These are phyloP conservation scores for Ceratocystiopsis minuta DNA, from an alignment of 2,329 filamentous ascomycete species.

Conservation along the genomic window DNA sequence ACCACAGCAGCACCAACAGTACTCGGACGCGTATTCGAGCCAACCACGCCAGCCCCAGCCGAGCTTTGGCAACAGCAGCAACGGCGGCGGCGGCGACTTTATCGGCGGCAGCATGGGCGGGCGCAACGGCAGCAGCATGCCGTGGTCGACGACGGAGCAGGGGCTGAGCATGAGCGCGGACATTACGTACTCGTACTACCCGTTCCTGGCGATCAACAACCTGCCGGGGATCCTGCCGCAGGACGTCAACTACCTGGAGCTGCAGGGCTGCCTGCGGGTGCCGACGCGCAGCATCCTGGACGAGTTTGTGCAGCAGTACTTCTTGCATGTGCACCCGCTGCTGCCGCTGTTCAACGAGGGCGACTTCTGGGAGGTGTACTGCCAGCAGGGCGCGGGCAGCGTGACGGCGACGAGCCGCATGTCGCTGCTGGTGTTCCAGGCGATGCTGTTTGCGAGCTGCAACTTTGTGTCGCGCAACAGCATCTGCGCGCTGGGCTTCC, in stretches of 20 bases:
- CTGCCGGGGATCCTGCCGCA: slow-evolving; percentile 22
- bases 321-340: slow-evolving; percentile 27
- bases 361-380: slow-evolving; percentile 29
- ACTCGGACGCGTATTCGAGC: slow-evolving; percentile 1
- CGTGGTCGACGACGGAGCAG: slow-evolving; percentile 2
- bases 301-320: slow-evolving; percentile 30
- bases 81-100: background rate
- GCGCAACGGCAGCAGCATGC: background rate
- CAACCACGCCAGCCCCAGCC: background rate
- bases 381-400: slow-evolving; percentile 7
- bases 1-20: background rate
- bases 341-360: slow-evolving; percentile 27
- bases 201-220: slow-evolving; percentile 23
- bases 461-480: slow-evolving; percentile 7
- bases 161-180: slow-evolving; percentile 4
- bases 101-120: background rate
- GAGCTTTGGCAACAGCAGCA: background rate
- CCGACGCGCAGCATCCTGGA: slow-evolving; percentile 23
- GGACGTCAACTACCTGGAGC: slow-evolving; percentile 27
- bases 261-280: slow-evolving; percentile 27
- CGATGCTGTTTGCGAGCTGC: slow-evolving; percentile 21
- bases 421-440: slow-evolving; percentile 27
- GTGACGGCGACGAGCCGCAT: slow-evolving; percentile 12
- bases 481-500: slow-evolving; percentile 8
- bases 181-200: slow-evolving; percentile 22